phyloP scores from a whole-genome alignment of 2,329 filamentous ascomycete genomes.

The Westerdykella ornata region DNA sequence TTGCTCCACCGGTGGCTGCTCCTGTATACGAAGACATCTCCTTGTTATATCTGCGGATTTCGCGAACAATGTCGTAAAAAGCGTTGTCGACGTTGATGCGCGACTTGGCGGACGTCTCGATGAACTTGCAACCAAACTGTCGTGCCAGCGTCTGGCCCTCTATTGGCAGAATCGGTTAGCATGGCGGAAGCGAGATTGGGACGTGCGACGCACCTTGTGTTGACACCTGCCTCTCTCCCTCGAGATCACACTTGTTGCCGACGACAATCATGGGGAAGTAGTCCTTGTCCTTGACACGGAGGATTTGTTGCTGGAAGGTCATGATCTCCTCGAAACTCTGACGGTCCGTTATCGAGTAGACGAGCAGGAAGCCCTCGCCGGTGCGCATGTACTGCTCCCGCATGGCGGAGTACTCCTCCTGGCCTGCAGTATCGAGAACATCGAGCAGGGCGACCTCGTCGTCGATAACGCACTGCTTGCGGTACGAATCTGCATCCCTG shows the following conservation, averaged over 20 bases:
- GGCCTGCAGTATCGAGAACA: slow-evolving; percentile 94
- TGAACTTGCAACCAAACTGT: slow-evolving; percentile 94
- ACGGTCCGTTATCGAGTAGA: slow-evolving; percentile 96
- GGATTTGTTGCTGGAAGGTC: slow-evolving; percentile 97
- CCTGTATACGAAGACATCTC: slow-evolving; percentile 88
- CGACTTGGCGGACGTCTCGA: slow-evolving; percentile 97
- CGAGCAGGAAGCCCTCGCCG: slow-evolving; percentile 92
- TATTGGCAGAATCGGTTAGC: slow-evolving; percentile 39
- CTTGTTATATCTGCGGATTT: slow-evolving; percentile 97
- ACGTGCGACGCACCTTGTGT: slow-evolving; percentile 65
- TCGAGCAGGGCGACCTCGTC: slow-evolving; percentile 96
- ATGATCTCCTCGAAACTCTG: slow-evolving; percentile 98
- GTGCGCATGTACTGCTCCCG: slow-evolving; percentile 99
- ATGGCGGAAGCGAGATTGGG: slow-evolving; percentile 5
- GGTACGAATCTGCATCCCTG: slow-evolving; percentile 76
- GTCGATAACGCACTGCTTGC: slow-evolving; percentile 99
- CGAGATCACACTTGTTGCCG: slow-evolving; percentile 98
- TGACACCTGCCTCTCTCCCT: slow-evolving; percentile 82
- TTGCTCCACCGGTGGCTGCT: slow-evolving; percentile 52
- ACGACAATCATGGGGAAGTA: slow-evolving; percentile 99
- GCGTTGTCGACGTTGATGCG: slow-evolving; percentile 97
- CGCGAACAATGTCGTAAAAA: slow-evolving; percentile 96
- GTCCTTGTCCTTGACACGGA: slow-evolving; percentile 98
- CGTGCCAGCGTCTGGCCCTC: slow-evolving; percentile 84
- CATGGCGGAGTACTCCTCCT: slow-evolving; percentile 99